These are phyloP conservation scores for Termitomyces titanicus DNA, from an alignment of 768 basidiomycete genomes.

Conservation along the genomic window DNA sequence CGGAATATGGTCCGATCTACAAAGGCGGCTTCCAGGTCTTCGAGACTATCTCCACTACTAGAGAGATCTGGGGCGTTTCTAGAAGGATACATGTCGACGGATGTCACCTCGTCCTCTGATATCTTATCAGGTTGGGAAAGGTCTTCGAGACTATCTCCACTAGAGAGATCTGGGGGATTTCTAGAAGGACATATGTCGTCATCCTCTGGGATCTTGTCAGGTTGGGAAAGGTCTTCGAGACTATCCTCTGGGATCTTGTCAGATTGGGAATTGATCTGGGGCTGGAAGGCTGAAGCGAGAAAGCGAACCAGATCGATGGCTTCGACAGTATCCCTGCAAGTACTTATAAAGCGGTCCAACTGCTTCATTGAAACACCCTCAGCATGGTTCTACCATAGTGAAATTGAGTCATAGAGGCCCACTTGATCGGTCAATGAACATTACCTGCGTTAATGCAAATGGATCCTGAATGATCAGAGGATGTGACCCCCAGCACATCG, in stretches of 20 bases:
- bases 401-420: not conserved
- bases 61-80: too few species aligned
- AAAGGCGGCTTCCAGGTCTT: not conserved
- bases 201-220: too few species aligned
- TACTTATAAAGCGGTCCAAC: not conserved
- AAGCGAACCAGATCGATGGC: not conserved
- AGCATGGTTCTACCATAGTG: constrained; percentile 12
- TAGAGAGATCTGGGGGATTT: too few species aligned
- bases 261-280: not conserved
- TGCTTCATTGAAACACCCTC: constrained; percentile 3
- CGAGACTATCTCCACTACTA: too few species aligned
- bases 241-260: not conserved
- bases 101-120: too few species aligned
- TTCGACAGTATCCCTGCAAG: not conserved
- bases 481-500: constrained; percentile 10
- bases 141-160: too few species aligned
- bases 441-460: constrained; percentile 13
- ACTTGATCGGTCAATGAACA: not conserved
- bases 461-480: constrained; percentile 22
- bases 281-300: not conserved
- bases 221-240: too few species aligned
- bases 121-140: too few species aligned
- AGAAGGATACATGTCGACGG: too few species aligned
- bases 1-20: not conserved
- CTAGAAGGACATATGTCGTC: too few species aligned